Evolutionary conservation across 2,329 filamentous ascomycete genomes (phyloP).

Genomic region (Sclerotinia minor): DNA sequence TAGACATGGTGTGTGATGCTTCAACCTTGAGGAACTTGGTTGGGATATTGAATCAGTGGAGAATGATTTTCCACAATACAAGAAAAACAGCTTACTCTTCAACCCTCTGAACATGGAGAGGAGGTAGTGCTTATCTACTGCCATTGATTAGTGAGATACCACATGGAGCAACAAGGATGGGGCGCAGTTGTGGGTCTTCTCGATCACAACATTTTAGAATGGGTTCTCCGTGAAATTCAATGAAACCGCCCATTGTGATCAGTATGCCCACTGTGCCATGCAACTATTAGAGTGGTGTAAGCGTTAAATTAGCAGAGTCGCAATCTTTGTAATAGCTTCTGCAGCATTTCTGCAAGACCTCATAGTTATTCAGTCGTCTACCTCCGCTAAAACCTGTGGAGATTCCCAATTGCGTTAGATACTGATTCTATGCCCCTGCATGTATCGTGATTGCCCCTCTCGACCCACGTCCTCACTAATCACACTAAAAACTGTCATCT

Average conservation of each 20-base stretch:
- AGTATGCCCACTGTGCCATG: background rate
- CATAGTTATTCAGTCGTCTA: background rate
- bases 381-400: background rate
- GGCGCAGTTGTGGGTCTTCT: background rate
- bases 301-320: background rate
- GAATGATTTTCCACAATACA: background rate
- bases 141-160: background rate
- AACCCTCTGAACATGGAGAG: background rate
- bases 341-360: background rate
- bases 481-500: background rate
- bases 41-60: background rate
- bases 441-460: background rate
- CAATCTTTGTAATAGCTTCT: background rate
- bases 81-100: background rate
- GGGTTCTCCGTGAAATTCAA: background rate
- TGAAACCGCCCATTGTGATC: background rate
- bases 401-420: slow-evolving; percentile 1
- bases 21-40: slow-evolving; percentile 5
- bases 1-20: background rate
- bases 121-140: slow-evolving; percentile 1
- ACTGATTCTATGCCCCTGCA: background rate
- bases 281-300: background rate
- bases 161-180: slow-evolving; percentile 1
- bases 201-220: background rate
- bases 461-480: background rate